Conservation (phyloP, 345 rosid genomes). For the Zanthoxylum bungeanum region DNA sequence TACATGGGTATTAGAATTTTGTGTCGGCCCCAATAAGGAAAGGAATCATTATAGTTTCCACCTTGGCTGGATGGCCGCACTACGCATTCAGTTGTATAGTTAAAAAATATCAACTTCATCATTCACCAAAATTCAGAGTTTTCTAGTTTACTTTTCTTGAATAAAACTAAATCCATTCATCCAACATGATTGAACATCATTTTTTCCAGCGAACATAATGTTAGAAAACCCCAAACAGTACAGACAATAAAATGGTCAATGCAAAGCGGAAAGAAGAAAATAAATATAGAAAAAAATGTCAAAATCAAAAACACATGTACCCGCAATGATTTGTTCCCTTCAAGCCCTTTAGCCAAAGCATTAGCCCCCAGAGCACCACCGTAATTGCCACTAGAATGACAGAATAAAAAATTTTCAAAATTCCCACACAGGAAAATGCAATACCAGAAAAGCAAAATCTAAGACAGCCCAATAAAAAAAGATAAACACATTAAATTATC, state of each 20-base stretch:
- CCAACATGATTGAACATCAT: not conserved
- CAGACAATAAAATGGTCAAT: not conserved
- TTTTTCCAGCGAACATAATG: not conserved
- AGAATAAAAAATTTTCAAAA: constrained; percentile 21
- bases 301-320: constrained; percentile 32
- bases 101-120: not conserved
- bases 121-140: not conserved
- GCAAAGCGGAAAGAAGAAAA: not conserved
- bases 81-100: not conserved
- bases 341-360: constrained; percentile 90
- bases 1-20: not conserved
- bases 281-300: constrained; percentile 10
- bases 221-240: not conserved
- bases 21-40: not conserved
- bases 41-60: not conserved
- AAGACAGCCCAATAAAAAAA: constrained; percentile 13
- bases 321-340: constrained; percentile 81
- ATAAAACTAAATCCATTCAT: not conserved
- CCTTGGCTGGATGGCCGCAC: not conserved
- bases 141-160: not conserved
- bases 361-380: constrained; percentile 97
- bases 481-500: not conserved
- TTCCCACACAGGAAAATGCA: constrained; percentile 17
- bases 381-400: constrained; percentile 74
- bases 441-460: constrained; percentile 8